Evolutionary conservation across 2,329 filamentous ascomycete genomes (phyloP).

Genomic region (Dothidotthia symphoricarpi): DNA sequence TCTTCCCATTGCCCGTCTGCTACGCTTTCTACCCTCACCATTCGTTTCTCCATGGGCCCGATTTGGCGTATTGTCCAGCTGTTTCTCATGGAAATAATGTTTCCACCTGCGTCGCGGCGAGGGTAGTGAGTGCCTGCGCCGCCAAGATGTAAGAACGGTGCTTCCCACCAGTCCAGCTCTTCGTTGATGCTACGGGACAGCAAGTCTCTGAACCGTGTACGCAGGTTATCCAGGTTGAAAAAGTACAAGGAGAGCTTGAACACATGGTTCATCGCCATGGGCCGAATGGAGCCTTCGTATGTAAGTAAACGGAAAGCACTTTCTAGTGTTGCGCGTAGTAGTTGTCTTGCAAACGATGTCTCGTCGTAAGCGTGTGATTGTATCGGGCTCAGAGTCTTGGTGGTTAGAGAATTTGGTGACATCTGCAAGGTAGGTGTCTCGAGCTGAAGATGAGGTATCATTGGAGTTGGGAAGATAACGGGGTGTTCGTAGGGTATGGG

Average conservation of each 20-base stretch:
- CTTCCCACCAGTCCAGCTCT: slow-evolving; percentile 58
- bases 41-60: slow-evolving; percentile 34
- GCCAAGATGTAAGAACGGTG: slow-evolving; percentile 65
- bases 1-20: slow-evolving; percentile 22
- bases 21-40: slow-evolving; percentile 16
- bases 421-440: not conserved
- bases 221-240: slow-evolving; percentile 43
- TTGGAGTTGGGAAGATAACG: slow-evolving; percentile 36
- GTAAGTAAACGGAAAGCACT: slow-evolving; percentile 60
- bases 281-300: slow-evolving; percentile 33
- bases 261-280: slow-evolving; percentile 45
- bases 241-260: slow-evolving; percentile 71
- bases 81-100: slow-evolving; percentile 31
- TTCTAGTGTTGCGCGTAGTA: slow-evolving; percentile 67
- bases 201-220: slow-evolving; percentile 41
- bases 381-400: slow-evolving; percentile 38
- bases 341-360: slow-evolving; percentile 65
- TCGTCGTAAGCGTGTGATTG: slow-evolving; percentile 63
- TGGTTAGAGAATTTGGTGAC: slow-evolving; percentile 21
- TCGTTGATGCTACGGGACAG: slow-evolving; percentile 45
- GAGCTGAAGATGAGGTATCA: slow-evolving; percentile 21
- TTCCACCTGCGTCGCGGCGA: slow-evolving; percentile 39
- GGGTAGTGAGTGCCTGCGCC: slow-evolving; percentile 67
- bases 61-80: slow-evolving; percentile 34
- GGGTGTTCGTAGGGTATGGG: slow-evolving; percentile 3